These are phyloP conservation scores for Phytophthora parvispora DNA, from an alignment of 352 stramenopile genomes.

Conservation along the genomic window DNA sequence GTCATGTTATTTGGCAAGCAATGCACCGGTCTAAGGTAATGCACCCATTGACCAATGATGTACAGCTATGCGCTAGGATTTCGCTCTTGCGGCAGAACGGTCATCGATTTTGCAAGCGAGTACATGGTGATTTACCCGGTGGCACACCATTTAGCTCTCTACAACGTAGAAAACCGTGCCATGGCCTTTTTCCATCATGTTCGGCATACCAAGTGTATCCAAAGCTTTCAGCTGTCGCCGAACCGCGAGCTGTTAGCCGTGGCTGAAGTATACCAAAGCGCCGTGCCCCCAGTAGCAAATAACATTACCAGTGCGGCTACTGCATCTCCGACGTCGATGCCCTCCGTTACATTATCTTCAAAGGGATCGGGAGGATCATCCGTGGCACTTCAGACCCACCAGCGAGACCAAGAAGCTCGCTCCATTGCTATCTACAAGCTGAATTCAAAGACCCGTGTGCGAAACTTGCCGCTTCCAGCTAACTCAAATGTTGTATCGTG, in stretches of 20 bases:
- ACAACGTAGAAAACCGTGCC: slow-evolving; percentile 59
- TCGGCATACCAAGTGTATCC: slow-evolving; percentile 54
- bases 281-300: background rate
- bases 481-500: slow-evolving; percentile 75
- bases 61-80: slow-evolving; percentile 63
- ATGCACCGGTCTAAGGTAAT: background rate
- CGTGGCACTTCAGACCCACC: slow-evolving; percentile 6
- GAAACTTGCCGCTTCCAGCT: slow-evolving; percentile 54
- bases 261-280: slow-evolving; percentile 60
- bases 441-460: slow-evolving; percentile 46
- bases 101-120: slow-evolving; percentile 73
- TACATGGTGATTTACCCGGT: slow-evolving; percentile 70
- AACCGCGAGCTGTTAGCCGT: slow-evolving; percentile 80
- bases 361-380: slow-evolving; percentile 9
- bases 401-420: slow-evolving; percentile 54
- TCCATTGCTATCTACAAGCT: slow-evolving; percentile 78
- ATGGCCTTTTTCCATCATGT: slow-evolving; percentile 87
- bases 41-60: background rate
- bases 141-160: slow-evolving; percentile 70
- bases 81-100: slow-evolving; percentile 42
- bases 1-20: background rate
- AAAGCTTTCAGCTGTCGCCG: slow-evolving; percentile 75
- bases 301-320: background rate
- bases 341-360: background rate
- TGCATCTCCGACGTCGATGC: background rate